Conservation (phyloP, 331 rosid genomes). For the Malus hybrid region DNA sequence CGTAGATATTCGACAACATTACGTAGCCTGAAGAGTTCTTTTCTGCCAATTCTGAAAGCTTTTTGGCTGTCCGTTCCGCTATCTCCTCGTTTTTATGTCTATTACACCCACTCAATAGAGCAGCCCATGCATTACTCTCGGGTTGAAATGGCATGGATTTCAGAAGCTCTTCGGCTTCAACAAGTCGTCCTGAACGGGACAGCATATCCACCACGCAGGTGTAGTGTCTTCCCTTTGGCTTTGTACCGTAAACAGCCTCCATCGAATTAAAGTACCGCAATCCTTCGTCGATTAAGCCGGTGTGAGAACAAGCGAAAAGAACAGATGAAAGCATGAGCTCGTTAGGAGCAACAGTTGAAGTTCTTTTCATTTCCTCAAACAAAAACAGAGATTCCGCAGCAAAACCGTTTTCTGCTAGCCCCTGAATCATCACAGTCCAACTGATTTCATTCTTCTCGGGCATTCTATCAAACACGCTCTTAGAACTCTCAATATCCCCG, state of each 20-base stretch:
- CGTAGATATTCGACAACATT: conserved; percentile 18
- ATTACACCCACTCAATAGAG: conserved; percentile 18
- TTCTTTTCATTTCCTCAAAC: conserved; percentile 15
- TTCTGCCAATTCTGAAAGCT: not conserved
- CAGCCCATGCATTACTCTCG: conserved; percentile 17
- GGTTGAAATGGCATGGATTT: conserved; percentile 13
- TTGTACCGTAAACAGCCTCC: not conserved
- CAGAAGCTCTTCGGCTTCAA: conserved; percentile 16
- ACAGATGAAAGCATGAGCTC: conserved; percentile 14
- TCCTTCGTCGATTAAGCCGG: conserved; percentile 19
- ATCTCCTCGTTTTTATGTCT: conserved; percentile 6
- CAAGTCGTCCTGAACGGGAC: conserved; percentile 14
- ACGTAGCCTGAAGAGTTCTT: conserved; percentile 2
- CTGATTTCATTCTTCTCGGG: conserved; percentile 8
- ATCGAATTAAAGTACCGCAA: conserved; percentile 11
- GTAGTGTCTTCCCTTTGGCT: conserved; percentile 13
- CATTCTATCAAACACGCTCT: conserved; percentile 15
- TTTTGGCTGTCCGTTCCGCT: conserved; percentile 20
- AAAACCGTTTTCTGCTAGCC: conserved; percentile 21
- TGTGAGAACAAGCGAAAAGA: conserved; percentile 23
- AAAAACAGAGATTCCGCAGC: conserved; percentile 6
- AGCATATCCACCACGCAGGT: conserved; percentile 24
- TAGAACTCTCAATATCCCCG: conserved; percentile 14
- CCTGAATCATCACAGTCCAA: conserved; percentile 28
- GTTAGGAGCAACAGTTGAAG: not conserved